Conservation (phyloP, 225 moss, liverwort and hornwort genomes). For the Climacium dendroides region DNA sequence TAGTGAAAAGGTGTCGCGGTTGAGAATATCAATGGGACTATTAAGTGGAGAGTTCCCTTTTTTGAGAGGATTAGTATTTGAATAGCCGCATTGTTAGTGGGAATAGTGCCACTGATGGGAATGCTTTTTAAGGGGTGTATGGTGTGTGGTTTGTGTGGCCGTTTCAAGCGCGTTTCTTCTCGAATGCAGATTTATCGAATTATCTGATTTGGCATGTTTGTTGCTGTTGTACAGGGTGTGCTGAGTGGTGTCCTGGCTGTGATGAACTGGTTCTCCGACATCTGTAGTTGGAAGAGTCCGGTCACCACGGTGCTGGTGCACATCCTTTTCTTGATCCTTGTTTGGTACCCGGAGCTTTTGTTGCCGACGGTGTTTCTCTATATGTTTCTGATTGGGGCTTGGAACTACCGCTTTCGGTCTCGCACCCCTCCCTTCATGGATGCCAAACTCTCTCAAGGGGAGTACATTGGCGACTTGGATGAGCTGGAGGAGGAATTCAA, state of each 20-base stretch:
- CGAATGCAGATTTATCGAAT: not conserved
- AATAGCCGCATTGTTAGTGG: not conserved
- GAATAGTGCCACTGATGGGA: too few species aligned
- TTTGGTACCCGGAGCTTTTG: slow-evolving; percentile 84
- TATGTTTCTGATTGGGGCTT: slow-evolving; percentile 83
- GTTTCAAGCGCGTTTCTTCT: too few species aligned
- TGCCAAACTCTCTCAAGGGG: slow-evolving; percentile 78
- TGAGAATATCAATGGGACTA: too few species aligned
- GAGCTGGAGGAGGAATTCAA: slow-evolving; percentile 96
- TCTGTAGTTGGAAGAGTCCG: slow-evolving; percentile 92
- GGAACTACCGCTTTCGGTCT: slow-evolving; percentile 81
- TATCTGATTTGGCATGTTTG: not conserved
- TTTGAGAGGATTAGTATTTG: too few species aligned
- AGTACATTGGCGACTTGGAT: slow-evolving; percentile 70
- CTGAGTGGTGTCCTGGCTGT: slow-evolving; percentile 66
- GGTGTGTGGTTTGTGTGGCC: too few species aligned
- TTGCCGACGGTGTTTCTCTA: slow-evolving; percentile 79
- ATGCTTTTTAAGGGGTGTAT: too few species aligned
- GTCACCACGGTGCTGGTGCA: slow-evolving; percentile 52
- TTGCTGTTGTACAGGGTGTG: slow-evolving; percentile 45
- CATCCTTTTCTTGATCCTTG: slow-evolving; percentile 73
- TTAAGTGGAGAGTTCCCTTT: not conserved
- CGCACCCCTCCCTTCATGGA: slow-evolving; percentile 89
- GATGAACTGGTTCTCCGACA: slow-evolving; percentile 85
- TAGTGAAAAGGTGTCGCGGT: too few species aligned